phyloP scores from a whole-genome alignment of 2,329 filamentous ascomycete genomes.

The Claviceps capensis region DNA sequence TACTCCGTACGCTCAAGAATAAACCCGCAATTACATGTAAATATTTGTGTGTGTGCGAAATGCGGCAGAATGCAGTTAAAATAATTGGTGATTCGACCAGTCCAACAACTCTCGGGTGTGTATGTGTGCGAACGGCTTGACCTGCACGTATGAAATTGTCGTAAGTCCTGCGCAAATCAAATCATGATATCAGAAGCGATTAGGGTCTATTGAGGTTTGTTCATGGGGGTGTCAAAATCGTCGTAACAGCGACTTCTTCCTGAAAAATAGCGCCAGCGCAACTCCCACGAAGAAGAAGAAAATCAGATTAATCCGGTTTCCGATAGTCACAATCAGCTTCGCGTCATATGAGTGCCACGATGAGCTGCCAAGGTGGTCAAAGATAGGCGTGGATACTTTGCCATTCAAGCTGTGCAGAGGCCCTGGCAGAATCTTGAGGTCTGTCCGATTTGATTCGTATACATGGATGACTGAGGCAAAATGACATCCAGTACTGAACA shows the following conservation, averaged over 20 bases:
- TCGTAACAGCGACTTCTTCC: conserved; percentile 9
- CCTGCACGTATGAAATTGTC: neutral
- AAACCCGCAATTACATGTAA: conserved; percentile 1
- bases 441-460: conserved; percentile 17
- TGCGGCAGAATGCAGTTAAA: neutral
- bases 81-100: neutral
- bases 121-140: neutral
- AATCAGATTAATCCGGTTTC: conserved; percentile 7
- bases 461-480: conserved; percentile 28
- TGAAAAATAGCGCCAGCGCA: conserved; percentile 9
- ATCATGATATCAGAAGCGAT: neutral
- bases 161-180: neutral
- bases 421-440: conserved; percentile 23
- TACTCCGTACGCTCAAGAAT: conserved; percentile 2
- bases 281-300: conserved; percentile 11
- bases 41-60: neutral
- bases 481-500: conserved; percentile 30
- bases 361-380: conserved; percentile 27
- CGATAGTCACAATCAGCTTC: conserved; percentile 9
- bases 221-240: conserved; percentile 6
- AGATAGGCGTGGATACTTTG: conserved; percentile 24
- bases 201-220: no score
- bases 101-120: neutral
- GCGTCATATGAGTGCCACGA: conserved; percentile 28
- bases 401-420: conserved; percentile 26